Conservation (phyloP, 169 alveolate species). For the Eimeria brunetti region DNA sequence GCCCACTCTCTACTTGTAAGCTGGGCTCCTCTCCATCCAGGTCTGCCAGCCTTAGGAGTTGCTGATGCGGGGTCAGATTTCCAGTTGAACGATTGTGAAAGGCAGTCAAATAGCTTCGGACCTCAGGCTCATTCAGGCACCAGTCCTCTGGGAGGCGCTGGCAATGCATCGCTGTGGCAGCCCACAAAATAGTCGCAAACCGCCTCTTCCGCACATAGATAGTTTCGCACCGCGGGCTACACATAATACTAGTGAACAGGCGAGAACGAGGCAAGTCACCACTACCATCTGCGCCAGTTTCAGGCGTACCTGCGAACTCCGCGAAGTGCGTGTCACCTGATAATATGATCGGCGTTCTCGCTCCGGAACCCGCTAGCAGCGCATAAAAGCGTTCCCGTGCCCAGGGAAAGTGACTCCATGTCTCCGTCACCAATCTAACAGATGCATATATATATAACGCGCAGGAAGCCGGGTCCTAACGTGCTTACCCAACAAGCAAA, state of each 20-base stretch:
- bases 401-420: slow-evolving; percentile 75
- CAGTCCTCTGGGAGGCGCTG: slow-evolving; percentile 61
- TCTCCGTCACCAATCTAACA: slow-evolving; percentile 68
- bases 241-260: not conserved
- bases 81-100: slow-evolving; percentile 42
- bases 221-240: not conserved
- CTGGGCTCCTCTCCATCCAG: slow-evolving; percentile 8
- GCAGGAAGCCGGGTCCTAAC: not conserved
- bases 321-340: slow-evolving; percentile 79
- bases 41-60: slow-evolving; percentile 53
- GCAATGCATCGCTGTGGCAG: slow-evolving; percentile 58
- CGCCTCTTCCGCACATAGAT: not conserved
- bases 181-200: not conserved
- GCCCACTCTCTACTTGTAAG: not conserved
- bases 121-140: slow-evolving; percentile 68
- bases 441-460: not conserved
- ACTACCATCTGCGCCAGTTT: not conserved
- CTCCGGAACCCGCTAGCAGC: slow-evolving; percentile 70
- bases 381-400: slow-evolving; percentile 69
- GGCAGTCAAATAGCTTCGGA: slow-evolving; percentile 29
- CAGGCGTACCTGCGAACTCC: slow-evolving; percentile 68
- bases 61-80: slow-evolving; percentile 38
- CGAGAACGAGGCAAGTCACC: not conserved
- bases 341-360: slow-evolving; percentile 63
- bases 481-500: not conserved